Evolutionary conservation across 2,329 filamentous ascomycete species (phyloP).

Genomic region (Microsporum audouinii): DNA sequence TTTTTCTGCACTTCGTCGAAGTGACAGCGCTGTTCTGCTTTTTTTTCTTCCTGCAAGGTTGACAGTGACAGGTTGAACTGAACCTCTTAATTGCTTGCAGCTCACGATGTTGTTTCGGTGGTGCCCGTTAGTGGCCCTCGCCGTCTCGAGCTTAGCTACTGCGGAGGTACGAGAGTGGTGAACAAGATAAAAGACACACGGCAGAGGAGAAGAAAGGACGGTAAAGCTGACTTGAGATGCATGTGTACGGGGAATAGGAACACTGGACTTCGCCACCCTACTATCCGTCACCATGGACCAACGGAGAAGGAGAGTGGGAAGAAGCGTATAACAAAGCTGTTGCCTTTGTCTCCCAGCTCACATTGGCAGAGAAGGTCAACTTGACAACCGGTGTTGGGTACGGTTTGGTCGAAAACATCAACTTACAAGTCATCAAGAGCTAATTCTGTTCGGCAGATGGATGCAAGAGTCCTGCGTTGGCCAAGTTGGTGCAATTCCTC

Average conservation of each 20-base stretch:
- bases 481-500: slow-evolving; percentile 44
- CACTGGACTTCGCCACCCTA: slow-evolving; percentile 47
- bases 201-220: neutral
- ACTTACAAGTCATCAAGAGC: slow-evolving; percentile 5
- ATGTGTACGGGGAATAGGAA: neutral
- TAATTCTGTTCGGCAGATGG: slow-evolving; percentile 40
- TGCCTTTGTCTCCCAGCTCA: slow-evolving; percentile 71
- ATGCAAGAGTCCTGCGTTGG: slow-evolving; percentile 64
- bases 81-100: neutral
- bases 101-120: slow-evolving; percentile 9
- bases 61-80: neutral
- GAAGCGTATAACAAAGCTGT: slow-evolving; percentile 64
- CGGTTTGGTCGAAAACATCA: slow-evolving; percentile 23
- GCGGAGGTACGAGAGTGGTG: slow-evolving; percentile 2
- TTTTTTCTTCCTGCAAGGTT: neutral
- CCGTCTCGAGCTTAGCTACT: neutral
- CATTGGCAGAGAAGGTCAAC: slow-evolving; percentile 83
- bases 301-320: slow-evolving; percentile 61
- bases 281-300: slow-evolving; percentile 83
- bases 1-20: neutral
- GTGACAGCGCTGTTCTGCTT: neutral
- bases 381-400: slow-evolving; percentile 81
- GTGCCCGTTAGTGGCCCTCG: slow-evolving; percentile 4
- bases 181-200: too few species aligned
- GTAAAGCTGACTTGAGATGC: neutral